Conservation (phyloP, 495 filamentous ascomycete species). For the Echria macrotheca region DNA sequence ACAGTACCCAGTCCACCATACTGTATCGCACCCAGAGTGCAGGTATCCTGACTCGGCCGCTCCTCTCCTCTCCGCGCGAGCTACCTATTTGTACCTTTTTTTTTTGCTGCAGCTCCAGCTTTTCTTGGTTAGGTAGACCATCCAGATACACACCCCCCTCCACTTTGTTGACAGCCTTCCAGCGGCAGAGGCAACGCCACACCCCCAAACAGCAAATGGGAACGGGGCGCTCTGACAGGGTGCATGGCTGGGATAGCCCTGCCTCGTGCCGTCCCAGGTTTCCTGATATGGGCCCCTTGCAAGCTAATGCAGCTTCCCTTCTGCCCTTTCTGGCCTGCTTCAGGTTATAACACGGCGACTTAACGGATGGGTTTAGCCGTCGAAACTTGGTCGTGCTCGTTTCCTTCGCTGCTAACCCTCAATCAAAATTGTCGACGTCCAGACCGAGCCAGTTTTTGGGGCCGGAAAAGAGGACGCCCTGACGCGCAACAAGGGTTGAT, state of each 20-base stretch:
- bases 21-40: background rate
- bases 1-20: conserved; percentile 10
- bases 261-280: conserved; percentile 20
- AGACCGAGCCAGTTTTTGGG: conserved; percentile 16
- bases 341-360: conserved; percentile 22
- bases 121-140: background rate
- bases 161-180: too few species aligned
- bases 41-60: too few species aligned
- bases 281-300: conserved; percentile 25
- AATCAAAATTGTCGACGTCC: conserved; percentile 17
- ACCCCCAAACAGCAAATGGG: background rate
- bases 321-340: conserved; percentile 14
- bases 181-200: conserved; percentile 8
- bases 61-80: too few species aligned
- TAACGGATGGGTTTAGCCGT: conserved; percentile 25
- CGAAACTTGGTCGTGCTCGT: conserved; percentile 23
- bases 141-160: too few species aligned
- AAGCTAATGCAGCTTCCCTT: conserved; percentile 16
- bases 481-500: conserved; percentile 16
- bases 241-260: conserved; percentile 17
- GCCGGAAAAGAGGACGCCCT: conserved; percentile 15
- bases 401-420: conserved; percentile 17
- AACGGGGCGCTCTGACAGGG: conserved; percentile 7
- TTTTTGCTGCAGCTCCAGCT: background rate
- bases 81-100: too few species aligned